phyloP scores from a whole-genome alignment of 2,329 filamentous ascomycete species.

The Microsporum audouinii region DNA sequence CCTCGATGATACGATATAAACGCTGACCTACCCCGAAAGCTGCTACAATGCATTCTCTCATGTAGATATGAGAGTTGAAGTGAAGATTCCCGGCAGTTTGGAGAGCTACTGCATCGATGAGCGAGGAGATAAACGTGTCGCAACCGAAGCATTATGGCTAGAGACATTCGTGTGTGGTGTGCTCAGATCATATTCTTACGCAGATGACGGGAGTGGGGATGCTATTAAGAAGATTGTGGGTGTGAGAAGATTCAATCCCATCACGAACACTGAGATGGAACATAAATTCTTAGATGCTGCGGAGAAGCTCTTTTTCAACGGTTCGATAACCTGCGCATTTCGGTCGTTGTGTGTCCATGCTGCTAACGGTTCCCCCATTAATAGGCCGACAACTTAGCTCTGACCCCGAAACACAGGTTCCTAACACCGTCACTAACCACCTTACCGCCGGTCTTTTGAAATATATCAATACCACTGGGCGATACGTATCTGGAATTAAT shows the following conservation, averaged over 20 bases:
- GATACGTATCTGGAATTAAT: constrained; percentile 91
- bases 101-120: constrained; percentile 98
- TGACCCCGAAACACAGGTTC: constrained; percentile 92
- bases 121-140: constrained; percentile 83
- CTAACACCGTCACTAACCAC: constrained; percentile 92
- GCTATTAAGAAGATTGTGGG: constrained; percentile 94
- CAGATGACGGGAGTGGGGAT: constrained; percentile 87
- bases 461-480: constrained; percentile 90
- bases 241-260: constrained; percentile 92
- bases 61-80: constrained; percentile 95
- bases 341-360: background rate
- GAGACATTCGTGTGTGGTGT: constrained; percentile 97
- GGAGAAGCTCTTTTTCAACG: constrained; percentile 88
- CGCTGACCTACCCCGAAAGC: constrained; percentile 27
- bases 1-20: background rate
- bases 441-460: constrained; percentile 84
- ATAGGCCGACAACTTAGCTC: constrained; percentile 89
- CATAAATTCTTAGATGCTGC: constrained; percentile 91
- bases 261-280: constrained; percentile 96
- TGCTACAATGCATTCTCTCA: constrained; percentile 99
- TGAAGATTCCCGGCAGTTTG: constrained; percentile 90
- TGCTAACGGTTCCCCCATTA: constrained; percentile 16
- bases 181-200: constrained; percentile 87
- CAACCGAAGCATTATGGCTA: constrained; percentile 88
- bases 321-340: constrained; percentile 34